Evolutionary conservation across 306 rosid species (phyloP).

Genomic region (Rosa chinensis): DNA sequence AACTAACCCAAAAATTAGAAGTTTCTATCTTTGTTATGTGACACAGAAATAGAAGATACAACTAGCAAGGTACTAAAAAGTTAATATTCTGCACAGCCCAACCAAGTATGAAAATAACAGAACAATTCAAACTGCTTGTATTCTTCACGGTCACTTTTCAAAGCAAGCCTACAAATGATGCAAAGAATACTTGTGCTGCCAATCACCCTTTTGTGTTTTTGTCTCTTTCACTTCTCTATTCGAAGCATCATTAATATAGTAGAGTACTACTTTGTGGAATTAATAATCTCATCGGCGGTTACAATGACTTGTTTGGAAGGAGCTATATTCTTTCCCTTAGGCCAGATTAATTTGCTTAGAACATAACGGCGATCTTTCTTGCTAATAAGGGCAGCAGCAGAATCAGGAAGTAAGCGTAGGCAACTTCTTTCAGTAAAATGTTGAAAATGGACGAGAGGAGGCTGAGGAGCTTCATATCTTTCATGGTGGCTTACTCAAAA

Average conservation of each 20-base stretch:
- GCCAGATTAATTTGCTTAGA: neutral
- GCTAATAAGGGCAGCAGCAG: neutral
- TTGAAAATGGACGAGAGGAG: no score
- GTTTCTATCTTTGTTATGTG: neutral
- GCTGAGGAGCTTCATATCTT: no score
- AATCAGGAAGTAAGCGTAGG: no score
- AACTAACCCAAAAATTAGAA: neutral
- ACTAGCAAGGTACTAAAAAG: neutral
- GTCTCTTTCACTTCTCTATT: slow-evolving; percentile 3
- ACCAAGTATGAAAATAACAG: neutral
- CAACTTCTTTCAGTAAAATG: neutral
- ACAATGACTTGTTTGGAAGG: neutral
- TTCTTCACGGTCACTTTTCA: neutral
- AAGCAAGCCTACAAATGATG: slow-evolving; percentile 4
- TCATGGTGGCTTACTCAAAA: neutral
- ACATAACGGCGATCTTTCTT: no score
- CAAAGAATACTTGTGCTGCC: slow-evolving; percentile 1
- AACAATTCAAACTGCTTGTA: neutral
- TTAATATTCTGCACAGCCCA: neutral
- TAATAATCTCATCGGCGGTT: neutral
- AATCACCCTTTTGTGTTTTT: neutral
- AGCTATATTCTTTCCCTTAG: neutral
- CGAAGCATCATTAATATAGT: neutral
- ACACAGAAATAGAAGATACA: neutral
- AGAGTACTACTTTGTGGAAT: neutral